Evolutionary conservation across 75 land plant species (phyloP).

Genomic region (Pseudotsuga menziesii): DNA sequence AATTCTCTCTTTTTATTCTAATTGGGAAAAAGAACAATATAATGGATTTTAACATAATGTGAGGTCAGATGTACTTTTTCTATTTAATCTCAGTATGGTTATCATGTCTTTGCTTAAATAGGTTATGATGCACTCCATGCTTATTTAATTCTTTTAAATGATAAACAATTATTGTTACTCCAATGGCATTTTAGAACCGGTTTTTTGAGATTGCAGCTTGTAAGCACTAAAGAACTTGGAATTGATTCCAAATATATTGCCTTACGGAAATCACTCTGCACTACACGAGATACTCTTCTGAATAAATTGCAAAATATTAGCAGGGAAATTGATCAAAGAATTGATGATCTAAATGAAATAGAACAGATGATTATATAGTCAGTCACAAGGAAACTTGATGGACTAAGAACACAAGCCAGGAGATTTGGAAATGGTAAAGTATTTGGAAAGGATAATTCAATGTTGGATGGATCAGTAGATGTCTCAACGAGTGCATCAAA

Average conservation of each 20-base stretch:
- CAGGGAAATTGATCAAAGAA: constrained; percentile 29
- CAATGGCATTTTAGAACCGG: neutral
- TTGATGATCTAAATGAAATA: constrained; percentile 31
- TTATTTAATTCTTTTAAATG: neutral
- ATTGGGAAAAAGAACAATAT: too few relatives aligned
- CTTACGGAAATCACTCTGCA: constrained; percentile 40
- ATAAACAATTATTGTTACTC: too few relatives aligned
- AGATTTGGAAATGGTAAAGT: neutral
- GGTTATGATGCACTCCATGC: too few relatives aligned
- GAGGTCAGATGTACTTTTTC: too few relatives aligned
- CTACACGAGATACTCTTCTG: constrained; percentile 50
- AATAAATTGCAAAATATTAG: constrained; percentile 48
- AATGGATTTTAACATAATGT: too few relatives aligned
- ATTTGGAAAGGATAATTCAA: neutral
- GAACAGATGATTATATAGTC: neutral
- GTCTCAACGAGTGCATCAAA: neutral
- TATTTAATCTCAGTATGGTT: too few relatives aligned
- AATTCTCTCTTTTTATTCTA: too few relatives aligned
- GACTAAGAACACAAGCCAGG: too few relatives aligned
- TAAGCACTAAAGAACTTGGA: neutral
- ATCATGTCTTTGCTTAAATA: too few relatives aligned
- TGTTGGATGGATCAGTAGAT: neutral
- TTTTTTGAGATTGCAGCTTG: neutral
- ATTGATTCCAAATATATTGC: neutral
- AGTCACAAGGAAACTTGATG: too few relatives aligned